Evolutionary conservation across 129 eudicot species (phyloP).

Genomic region (Solidago caesia): DNA sequence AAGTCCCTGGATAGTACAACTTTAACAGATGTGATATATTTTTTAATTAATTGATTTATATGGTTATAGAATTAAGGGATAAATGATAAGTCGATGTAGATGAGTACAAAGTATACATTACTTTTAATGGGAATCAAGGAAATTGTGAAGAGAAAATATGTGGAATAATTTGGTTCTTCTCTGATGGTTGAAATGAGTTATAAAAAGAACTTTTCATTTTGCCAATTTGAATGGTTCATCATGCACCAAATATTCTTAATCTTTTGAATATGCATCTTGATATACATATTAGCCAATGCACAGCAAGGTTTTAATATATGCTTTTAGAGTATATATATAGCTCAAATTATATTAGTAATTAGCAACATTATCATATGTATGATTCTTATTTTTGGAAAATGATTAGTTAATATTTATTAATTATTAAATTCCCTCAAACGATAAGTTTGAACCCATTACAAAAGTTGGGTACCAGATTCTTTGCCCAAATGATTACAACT

Average conservation of each 20-base stretch:
- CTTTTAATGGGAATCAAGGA: constrained; percentile 26
- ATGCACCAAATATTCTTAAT: constrained; percentile 3
- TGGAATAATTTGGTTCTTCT: constrained; percentile 22
- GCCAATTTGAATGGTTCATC: constrained; percentile 26
- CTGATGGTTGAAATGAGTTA: constrained; percentile 23
- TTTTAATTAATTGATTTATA: too few species aligned
- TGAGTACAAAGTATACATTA: neutral
- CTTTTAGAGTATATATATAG: neutral
- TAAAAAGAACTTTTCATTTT: neutral
- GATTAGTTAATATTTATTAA: neutral
- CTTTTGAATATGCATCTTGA: neutral
- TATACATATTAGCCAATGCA: neutral
- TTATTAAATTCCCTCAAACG: neutral
- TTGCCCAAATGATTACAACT: constrained; percentile 10
- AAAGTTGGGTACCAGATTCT: constrained; percentile 29
- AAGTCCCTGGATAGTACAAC: too few species aligned
- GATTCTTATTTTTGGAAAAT: neutral
- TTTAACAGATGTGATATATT: too few species aligned
- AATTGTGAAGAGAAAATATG: constrained; percentile 22
- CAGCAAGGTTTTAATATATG: neutral
- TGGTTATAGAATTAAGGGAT: too few species aligned
- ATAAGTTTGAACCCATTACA: constrained; percentile 17
- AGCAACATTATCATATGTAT: neutral
- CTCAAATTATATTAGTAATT: neutral
- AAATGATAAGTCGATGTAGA: too few species aligned